Conservation (phyloP, 1,284 basidiomycete species). For the Cutaneotrichosporon sp. region DNA sequence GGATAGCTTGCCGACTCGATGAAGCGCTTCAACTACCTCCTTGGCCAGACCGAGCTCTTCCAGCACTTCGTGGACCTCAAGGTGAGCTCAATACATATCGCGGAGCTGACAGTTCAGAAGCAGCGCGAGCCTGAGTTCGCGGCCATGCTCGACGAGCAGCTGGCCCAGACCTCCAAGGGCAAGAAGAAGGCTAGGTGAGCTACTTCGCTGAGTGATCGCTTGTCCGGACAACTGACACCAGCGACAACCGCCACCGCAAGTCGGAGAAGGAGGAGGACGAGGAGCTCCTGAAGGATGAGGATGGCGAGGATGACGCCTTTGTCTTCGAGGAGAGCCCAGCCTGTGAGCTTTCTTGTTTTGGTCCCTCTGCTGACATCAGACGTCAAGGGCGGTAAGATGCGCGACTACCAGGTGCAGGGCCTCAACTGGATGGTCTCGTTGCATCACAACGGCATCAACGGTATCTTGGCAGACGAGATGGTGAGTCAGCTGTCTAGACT, state of each 20-base stretch:
- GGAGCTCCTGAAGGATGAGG: constrained; percentile 82
- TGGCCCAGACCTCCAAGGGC: constrained; percentile 69
- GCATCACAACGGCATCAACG: constrained; percentile 90
- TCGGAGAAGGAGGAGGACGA: constrained; percentile 99
- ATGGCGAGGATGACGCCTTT: constrained; percentile 77
- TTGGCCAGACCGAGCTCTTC: constrained; percentile 94
- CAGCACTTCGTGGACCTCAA: constrained; percentile 95
- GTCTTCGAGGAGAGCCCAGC: constrained; percentile 90
- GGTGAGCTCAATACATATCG: constrained; percentile 55
- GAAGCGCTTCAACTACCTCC: constrained; percentile 90
- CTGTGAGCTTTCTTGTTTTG: constrained; percentile 62
- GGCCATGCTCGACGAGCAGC: constrained; percentile 71
- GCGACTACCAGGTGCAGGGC: constrained; percentile 93
- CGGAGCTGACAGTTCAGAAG: constrained; percentile 58
- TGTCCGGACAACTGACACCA: constrained; percentile 33
- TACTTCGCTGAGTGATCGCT: too few species aligned
- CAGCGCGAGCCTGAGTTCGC: constrained; percentile 94
- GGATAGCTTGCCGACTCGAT: constrained; percentile 85
- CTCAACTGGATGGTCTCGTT: constrained; percentile 96
- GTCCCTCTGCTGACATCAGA: constrained; percentile 57
- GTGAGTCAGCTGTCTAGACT: constrained; percentile 55
- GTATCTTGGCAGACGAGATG: constrained; percentile 94
- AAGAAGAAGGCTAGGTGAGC: constrained; percentile 70
- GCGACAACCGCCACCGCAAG: constrained; percentile 82
- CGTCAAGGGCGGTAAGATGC: constrained; percentile 83